Evolutionary conservation across 768 basidiomycete species (phyloP).

Genomic region (Tricholoma saponaceum): DNA sequence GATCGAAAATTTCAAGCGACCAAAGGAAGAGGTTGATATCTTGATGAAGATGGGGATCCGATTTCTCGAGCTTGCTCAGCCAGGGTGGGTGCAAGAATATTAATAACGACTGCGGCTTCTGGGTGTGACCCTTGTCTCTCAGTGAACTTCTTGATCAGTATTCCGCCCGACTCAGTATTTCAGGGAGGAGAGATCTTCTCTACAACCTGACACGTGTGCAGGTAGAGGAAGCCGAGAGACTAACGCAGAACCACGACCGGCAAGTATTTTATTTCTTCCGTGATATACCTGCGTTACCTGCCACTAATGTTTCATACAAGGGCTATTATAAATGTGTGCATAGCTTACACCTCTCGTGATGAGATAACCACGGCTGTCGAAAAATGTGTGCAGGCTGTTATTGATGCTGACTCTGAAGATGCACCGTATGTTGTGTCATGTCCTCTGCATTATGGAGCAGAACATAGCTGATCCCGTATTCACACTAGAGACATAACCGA

Average conservation of each 20-base stretch:
- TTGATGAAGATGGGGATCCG: slow-evolving; percentile 78
- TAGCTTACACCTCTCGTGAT: slow-evolving; percentile 86
- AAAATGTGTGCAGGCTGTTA: slow-evolving; percentile 35
- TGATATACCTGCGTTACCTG: neutral
- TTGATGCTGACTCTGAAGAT: slow-evolving; percentile 13
- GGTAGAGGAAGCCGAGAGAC: slow-evolving; percentile 60
- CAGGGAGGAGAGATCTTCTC: slow-evolving; percentile 69
- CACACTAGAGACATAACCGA: slow-evolving; percentile 64
- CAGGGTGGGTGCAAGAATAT: too few species aligned
- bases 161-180: slow-evolving; percentile 75
- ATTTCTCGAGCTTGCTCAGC: slow-evolving; percentile 69
- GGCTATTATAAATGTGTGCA: slow-evolving; percentile 87
- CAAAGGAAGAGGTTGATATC: slow-evolving; percentile 78
- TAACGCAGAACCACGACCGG: slow-evolving; percentile 72
- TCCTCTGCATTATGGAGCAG: too few species aligned
- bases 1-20: slow-evolving; percentile 94
- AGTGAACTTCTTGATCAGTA: slow-evolving; percentile 26
- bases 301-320: slow-evolving; percentile 23
- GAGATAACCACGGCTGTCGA: slow-evolving; percentile 81
- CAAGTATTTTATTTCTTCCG: slow-evolving; percentile 24
- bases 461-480: too few species aligned
- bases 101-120: too few species aligned
- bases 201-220: slow-evolving; percentile 66
- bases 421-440: too few species aligned
- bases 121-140: too few species aligned